phyloP scores from a whole-genome alignment of 2,329 filamentous ascomycete species.

The Exophiala lecanii-corni region DNA sequence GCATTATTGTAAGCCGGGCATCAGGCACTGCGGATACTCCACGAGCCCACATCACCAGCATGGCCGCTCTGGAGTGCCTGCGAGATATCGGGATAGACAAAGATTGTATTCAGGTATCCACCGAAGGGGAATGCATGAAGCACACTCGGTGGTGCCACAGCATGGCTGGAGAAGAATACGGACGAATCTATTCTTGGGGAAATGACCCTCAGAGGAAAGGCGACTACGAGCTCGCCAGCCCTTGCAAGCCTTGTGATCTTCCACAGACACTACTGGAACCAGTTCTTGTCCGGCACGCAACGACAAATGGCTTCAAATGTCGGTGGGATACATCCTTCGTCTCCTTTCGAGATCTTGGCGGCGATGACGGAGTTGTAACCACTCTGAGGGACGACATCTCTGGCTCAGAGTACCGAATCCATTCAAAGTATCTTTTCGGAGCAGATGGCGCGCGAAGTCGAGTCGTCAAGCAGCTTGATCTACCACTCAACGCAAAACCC shows the following conservation, averaged over 20 bases:
- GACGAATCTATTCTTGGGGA: slow-evolving; percentile 39
- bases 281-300: slow-evolving; percentile 36
- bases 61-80: slow-evolving; percentile 33
- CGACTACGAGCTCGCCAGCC: slow-evolving; percentile 38
- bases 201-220: slow-evolving; percentile 36
- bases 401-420: slow-evolving; percentile 40
- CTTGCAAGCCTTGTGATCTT: slow-evolving; percentile 39
- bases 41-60: slow-evolving; percentile 21
- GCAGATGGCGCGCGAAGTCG: slow-evolving; percentile 50
- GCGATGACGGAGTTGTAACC: slow-evolving; percentile 29
- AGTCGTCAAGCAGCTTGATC: slow-evolving; percentile 42
- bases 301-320: slow-evolving; percentile 33
- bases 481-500: slow-evolving; percentile 43
- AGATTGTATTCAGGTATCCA: slow-evolving; percentile 30
- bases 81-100: slow-evolving; percentile 42
- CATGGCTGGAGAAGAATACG: slow-evolving; percentile 43
- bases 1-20: slow-evolving; percentile 12
- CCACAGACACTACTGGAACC: slow-evolving; percentile 43
- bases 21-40: slow-evolving; percentile 18
- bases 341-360: slow-evolving; percentile 26
- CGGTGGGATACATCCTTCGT: slow-evolving; percentile 37
- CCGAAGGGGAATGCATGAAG: slow-evolving; percentile 31
- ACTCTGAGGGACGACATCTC: slow-evolving; percentile 37
- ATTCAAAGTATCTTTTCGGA: slow-evolving; percentile 55
- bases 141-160: slow-evolving; percentile 40